These are phyloP conservation scores for Schwanniomyces etchellsii DNA, from an alignment of 1,139 yeast species.

Conservation along the genomic window DNA sequence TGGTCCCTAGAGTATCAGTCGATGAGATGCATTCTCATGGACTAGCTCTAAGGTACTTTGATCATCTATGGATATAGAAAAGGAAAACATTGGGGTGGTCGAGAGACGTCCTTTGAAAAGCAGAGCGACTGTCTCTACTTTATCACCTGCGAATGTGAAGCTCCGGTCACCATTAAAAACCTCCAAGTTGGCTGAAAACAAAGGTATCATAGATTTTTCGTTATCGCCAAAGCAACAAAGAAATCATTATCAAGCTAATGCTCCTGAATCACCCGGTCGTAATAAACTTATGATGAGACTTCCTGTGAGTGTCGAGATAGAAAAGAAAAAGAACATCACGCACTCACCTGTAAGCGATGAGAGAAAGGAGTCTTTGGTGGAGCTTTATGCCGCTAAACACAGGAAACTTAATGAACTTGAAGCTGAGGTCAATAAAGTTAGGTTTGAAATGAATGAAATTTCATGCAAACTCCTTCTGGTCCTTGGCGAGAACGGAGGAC, in stretches of 20 bases:
- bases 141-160: too few relatives aligned
- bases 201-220: constrained; percentile 15
- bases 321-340: neutral
- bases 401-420: neutral
- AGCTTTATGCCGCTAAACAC: neutral
- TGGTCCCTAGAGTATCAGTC: too few relatives aligned
- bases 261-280: constrained; percentile 1
- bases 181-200: too few relatives aligned
- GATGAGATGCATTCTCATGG: too few relatives aligned
- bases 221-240: constrained; percentile 7
- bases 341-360: too few relatives aligned
- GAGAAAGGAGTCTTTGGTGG: neutral
- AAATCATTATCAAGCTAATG: constrained; percentile 3
- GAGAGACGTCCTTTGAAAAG: too few relatives aligned
- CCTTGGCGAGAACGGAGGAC: too few relatives aligned
- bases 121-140: too few relatives aligned
- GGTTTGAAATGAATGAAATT: neutral
- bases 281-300: constrained; percentile 1
- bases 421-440: neutral
- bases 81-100: too few relatives aligned
- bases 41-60: too few relatives aligned
- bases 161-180: too few relatives aligned
- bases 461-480: neutral
- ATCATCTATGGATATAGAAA: too few relatives aligned
- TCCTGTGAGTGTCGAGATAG: neutral